Evolutionary conservation across 805 yeast species (phyloP).

Genomic region (Metschnikowia vanudenii): DNA sequence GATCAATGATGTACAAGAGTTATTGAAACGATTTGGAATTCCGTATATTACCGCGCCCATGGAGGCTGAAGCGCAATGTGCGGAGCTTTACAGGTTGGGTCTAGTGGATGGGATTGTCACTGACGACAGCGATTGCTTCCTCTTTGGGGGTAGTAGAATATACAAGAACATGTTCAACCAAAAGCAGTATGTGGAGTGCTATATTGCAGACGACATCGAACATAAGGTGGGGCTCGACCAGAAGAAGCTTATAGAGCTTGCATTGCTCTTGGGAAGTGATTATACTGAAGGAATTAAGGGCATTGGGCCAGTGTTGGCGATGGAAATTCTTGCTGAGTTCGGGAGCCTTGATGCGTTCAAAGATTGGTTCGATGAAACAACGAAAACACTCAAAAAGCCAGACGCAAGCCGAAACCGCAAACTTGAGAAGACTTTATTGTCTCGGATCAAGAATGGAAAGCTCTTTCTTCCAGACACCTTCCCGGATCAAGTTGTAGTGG

Average conservation of each 20-base stretch:
- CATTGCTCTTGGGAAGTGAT: constrained; percentile 87
- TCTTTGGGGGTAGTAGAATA: constrained; percentile 83
- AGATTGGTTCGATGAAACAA: constrained; percentile 56
- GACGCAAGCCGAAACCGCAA: constrained; percentile 41
- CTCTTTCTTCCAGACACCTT: constrained; percentile 58
- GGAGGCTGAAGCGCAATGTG: constrained; percentile 99
- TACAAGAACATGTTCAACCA: constrained; percentile 95
- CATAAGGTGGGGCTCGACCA: constrained; percentile 64
- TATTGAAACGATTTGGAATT: constrained; percentile 83
- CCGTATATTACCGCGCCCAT: constrained; percentile 95
- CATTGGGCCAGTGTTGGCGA: constrained; percentile 88
- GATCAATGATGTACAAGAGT: constrained; percentile 88
- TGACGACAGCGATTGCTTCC: constrained; percentile 94
- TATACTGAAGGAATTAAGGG: constrained; percentile 92
- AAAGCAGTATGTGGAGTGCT: constrained; percentile 87
- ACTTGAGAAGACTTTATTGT: constrained; percentile 58
- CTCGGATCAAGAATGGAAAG: constrained; percentile 51
- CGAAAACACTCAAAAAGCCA: constrained; percentile 35
- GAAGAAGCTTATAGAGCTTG: constrained; percentile 69
- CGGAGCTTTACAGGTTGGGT: constrained; percentile 62
- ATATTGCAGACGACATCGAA: constrained; percentile 56
- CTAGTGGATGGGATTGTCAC: constrained; percentile 94
- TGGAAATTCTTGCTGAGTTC: constrained; percentile 89
- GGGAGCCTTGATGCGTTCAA: constrained; percentile 43
- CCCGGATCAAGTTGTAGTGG: constrained; percentile 65